Evolutionary conservation across 331 rosid genomes (phyloP).

Genomic region (Pyrus hybrid): DNA sequence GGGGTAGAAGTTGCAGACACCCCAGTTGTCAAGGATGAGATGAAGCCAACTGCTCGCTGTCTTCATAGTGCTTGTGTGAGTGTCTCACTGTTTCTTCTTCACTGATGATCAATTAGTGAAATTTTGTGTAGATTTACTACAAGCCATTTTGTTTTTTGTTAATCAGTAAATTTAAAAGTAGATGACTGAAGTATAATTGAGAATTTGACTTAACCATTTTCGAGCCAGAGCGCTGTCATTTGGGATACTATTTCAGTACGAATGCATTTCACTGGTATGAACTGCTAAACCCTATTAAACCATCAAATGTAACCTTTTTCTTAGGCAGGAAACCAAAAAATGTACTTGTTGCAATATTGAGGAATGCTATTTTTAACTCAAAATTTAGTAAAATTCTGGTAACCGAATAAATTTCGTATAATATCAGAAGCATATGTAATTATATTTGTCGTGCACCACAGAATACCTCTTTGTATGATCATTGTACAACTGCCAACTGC

Average conservation of each 20-base stretch:
- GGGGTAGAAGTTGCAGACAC: constrained; percentile 8
- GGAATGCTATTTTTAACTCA: background rate
- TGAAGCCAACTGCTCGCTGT: constrained; percentile 4
- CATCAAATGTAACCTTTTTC: too few relatives aligned
- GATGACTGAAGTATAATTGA: background rate
- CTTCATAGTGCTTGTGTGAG: constrained; percentile 23
- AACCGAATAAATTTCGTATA: background rate
- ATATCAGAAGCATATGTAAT: background rate
- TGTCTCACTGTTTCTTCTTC: background rate
- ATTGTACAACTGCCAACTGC: background rate
- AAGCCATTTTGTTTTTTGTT: background rate
- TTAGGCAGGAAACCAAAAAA: background rate
- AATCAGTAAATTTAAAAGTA: background rate
- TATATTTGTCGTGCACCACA: background rate
- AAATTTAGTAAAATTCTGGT: too few relatives aligned
- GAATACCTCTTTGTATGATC: background rate
- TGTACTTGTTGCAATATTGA: background rate
- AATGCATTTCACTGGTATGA: background rate
- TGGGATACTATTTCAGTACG: too few relatives aligned
- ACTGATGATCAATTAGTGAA: background rate
- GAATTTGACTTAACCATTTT: background rate
- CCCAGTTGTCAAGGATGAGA: background rate
- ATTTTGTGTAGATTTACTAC: background rate
- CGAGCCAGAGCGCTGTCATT: too few relatives aligned
- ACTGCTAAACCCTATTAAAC: background rate